Conservation (phyloP, 352 stramenopile genomes). For the Phytophthora europaea region DNA sequence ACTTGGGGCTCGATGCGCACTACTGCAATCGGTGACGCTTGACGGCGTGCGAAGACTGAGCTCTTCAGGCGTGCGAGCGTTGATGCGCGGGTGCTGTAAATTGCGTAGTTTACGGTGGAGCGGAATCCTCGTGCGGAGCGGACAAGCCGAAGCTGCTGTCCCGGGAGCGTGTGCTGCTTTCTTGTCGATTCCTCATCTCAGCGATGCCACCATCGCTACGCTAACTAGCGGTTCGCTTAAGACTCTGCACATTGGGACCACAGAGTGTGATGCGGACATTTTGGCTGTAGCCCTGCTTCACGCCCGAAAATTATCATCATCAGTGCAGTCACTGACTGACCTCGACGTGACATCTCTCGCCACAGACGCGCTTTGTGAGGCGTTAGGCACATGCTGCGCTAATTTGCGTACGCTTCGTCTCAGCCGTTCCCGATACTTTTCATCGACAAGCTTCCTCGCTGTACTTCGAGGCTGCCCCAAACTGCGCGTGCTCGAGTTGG, state of each 20-base stretch:
- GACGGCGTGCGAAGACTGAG: slow-evolving; percentile 70
- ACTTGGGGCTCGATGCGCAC: slow-evolving; percentile 47
- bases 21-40: slow-evolving; percentile 58
- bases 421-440: slow-evolving; percentile 83
- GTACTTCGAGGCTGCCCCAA: slow-evolving; percentile 46
- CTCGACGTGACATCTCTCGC: slow-evolving; percentile 71
- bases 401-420: slow-evolving; percentile 62
- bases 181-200: slow-evolving; percentile 73
- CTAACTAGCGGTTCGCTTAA: slow-evolving; percentile 40
- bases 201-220: slow-evolving; percentile 35
- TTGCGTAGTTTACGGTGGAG: slow-evolving; percentile 59
- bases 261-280: slow-evolving; percentile 61
- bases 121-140: slow-evolving; percentile 68
- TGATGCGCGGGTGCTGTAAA: slow-evolving; percentile 48
- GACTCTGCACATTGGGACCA: slow-evolving; percentile 65
- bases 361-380: slow-evolving; percentile 67
- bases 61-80: slow-evolving; percentile 27
- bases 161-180: slow-evolving; percentile 48
- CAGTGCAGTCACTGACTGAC: slow-evolving; percentile 42
- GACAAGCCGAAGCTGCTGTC: slow-evolving; percentile 20
- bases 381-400: slow-evolving; percentile 44
- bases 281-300: slow-evolving; percentile 39
- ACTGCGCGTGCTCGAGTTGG: slow-evolving; percentile 65
- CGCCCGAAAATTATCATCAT: slow-evolving; percentile 20
- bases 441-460: slow-evolving; percentile 56